Percentiles rank a stretch among this genome's conserved stretches.
Evolutionary conservation across 2,329 filamentous ascomycete species (phyloP).

Genomic region (Exophiala spinifera): DNA sequence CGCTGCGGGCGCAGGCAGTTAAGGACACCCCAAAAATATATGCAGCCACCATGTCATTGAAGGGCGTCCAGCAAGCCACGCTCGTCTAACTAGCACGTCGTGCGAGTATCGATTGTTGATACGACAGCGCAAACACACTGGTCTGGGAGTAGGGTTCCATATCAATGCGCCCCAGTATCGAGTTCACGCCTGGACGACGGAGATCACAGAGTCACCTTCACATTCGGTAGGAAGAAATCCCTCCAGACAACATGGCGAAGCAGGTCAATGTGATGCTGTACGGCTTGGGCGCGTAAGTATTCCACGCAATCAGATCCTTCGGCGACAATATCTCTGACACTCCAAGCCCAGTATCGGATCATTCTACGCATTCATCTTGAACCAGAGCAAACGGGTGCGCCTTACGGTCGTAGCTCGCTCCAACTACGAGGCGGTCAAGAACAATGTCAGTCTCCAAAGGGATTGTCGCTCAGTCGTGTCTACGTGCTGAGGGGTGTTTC

Average conservation of each 20-base stretch:
- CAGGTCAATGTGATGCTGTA: constrained; percentile 49
- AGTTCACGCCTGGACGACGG: too few relatives aligned
- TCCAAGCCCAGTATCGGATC: constrained; percentile 49
- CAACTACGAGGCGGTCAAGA: constrained; percentile 44
- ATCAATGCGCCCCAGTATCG: too few relatives aligned
- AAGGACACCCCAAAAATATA: too few relatives aligned
- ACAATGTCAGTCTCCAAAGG: constrained; percentile 33
- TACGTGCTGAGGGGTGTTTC: not conserved
- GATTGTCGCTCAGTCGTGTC: not conserved
- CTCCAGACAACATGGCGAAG: constrained; percentile 27
- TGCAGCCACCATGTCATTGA: not conserved
- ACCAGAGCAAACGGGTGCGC: constrained; percentile 40
- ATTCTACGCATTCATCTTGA: constrained; percentile 57
- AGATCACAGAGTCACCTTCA: too few relatives aligned
- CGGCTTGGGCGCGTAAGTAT: constrained; percentile 53
- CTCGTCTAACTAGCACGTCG: not conserved
- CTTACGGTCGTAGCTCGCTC: constrained; percentile 46
- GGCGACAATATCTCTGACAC: not conserved
- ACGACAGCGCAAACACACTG: too few relatives aligned
- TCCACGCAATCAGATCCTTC: not conserved
- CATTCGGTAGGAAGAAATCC: too few relatives aligned
- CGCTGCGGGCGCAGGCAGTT: too few relatives aligned
- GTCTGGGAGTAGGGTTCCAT: too few relatives aligned
- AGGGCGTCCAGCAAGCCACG: not conserved
- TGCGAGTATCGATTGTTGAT: not conserved